Conservation (phyloP, 306 rosid genomes). For the Fragaria vesca region DNA sequence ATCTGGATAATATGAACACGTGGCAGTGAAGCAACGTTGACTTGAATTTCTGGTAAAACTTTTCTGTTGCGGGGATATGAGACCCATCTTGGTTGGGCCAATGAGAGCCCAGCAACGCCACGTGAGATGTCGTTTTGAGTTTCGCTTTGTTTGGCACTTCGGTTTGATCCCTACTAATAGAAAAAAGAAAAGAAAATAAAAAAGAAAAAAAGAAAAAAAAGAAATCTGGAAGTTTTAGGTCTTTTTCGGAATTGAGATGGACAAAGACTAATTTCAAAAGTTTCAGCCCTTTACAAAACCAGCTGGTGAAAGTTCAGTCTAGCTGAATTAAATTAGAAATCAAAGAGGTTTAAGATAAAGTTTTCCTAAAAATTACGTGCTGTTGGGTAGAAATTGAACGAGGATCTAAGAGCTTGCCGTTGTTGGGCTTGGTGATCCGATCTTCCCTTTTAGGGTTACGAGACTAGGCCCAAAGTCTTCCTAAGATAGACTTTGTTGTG, state of each 20-base stretch:
- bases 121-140: conserved; percentile 31
- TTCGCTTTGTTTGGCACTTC: neutral
- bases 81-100: conserved; percentile 14
- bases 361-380: too few species aligned
- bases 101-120: conserved; percentile 20
- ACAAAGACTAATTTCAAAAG: neutral
- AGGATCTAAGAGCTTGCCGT: too few species aligned
- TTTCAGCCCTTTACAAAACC: neutral
- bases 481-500: too few species aligned
- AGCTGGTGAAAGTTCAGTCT: neutral
- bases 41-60: conserved; percentile 11
- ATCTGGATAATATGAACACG: conserved; percentile 26
- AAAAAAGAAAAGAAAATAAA: neutral
- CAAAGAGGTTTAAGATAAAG: neutral
- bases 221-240: too few species aligned
- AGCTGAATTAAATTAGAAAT: neutral
- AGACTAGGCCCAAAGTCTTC: too few species aligned
- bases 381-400: too few species aligned
- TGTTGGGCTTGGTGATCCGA: too few species aligned
- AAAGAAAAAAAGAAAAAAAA: too few species aligned
- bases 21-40: conserved; percentile 20
- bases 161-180: conserved; percentile 3
- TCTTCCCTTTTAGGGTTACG: too few species aligned
- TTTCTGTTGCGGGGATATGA: neutral
- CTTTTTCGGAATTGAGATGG: neutral